Conservation (phyloP, 257 asterid species). For the Solanum tacnaense region DNA sequence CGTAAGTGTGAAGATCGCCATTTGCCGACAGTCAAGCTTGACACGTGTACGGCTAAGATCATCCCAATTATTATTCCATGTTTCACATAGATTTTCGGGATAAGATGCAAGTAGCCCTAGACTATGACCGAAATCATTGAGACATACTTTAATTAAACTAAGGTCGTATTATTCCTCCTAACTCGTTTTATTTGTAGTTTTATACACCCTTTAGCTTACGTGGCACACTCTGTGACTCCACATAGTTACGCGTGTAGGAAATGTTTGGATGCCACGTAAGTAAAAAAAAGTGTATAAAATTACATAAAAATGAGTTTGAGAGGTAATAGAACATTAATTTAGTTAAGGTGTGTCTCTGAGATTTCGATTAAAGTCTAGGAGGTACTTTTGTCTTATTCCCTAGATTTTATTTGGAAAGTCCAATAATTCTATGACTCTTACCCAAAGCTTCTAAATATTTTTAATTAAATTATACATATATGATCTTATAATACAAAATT, state of each 20-base stretch:
- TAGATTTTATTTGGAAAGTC: background rate
- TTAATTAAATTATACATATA: no score
- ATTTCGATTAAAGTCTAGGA: no score
- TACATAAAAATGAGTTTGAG: no score
- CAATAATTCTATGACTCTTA: background rate
- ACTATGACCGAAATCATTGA: no score
- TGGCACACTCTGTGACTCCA: fast-evolving
- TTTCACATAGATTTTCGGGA: background rate
- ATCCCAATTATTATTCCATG: background rate
- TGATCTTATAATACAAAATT: background rate
- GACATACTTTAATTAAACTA: no score
- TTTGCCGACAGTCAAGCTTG: background rate
- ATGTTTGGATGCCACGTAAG: no score
- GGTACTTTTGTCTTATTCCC: background rate
- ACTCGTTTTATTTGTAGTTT: no score
- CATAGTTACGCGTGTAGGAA: no score
- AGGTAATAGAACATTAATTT: no score
- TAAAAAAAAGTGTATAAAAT: no score
- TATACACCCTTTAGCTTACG: fast-evolving
- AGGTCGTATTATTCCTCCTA: fast-evolving
- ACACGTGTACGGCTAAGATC: background rate
- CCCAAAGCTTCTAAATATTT: background rate
- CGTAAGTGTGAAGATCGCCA: background rate
- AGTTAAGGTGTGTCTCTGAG: fast-evolving
- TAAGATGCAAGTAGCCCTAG: no score